phyloP scores from a whole-genome alignment of 176 grass and related monocot genomes.

The Musa beccarii region DNA sequence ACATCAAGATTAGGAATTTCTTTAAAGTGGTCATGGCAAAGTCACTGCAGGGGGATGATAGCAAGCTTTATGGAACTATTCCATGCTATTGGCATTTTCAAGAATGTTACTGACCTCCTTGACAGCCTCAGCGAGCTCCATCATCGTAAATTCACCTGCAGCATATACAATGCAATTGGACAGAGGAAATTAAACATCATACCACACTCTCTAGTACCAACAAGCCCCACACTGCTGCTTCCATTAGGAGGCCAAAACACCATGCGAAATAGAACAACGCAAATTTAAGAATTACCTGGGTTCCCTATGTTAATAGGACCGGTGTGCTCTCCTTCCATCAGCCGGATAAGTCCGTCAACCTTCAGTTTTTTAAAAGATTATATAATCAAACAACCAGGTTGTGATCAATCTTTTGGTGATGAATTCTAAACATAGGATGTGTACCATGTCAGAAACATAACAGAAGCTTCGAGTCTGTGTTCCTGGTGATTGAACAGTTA shows the following conservation, averaged over 20 bases:
- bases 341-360: conserved; percentile 36
- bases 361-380: conserved; percentile 27
- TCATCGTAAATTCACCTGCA: conserved; percentile 22
- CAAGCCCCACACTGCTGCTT: too few relatives aligned
- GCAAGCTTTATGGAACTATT: too few relatives aligned
- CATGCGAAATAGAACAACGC: background rate
- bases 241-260: background rate
- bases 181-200: too few relatives aligned
- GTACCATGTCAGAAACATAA: conserved; percentile 93
- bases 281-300: background rate
- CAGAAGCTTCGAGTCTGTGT: conserved; percentile 99
- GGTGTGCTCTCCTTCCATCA: conserved; percentile 7
- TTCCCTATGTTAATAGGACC: conserved; percentile 18
- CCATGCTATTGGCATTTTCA: too few relatives aligned
- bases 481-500: conserved; percentile 96
- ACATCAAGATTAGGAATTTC: too few relatives aligned
- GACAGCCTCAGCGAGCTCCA: conserved; percentile 17
- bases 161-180: background rate
- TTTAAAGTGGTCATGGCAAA: too few relatives aligned
- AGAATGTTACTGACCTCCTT: conserved; percentile 8
- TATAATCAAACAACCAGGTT: background rate
- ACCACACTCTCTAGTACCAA: too few relatives aligned
- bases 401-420: background rate
- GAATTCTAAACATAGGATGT: conserved; percentile 11
- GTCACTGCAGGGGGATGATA: too few relatives aligned